Evolutionary conservation across 352 stramenopile species (phyloP), one percentile per base, ranked within the genome.

Genomic region (Phytophthora chlamydospora): DNA sequence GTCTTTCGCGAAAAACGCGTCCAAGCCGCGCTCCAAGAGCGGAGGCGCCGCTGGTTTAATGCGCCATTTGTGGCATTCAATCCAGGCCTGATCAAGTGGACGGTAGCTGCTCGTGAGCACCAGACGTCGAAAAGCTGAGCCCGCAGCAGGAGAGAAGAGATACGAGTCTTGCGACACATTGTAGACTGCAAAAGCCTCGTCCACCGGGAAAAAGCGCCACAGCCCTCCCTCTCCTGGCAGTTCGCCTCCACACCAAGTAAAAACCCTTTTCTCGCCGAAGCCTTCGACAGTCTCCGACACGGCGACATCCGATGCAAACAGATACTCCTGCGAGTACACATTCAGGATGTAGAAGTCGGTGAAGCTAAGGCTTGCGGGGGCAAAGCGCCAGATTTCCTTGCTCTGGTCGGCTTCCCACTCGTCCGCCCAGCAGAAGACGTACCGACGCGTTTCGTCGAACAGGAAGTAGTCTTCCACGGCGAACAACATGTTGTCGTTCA

Each of bases 381-480:
- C 44, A 31, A 73, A 58, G 3, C 51, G 52, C 58, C 64, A 73
- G 48, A 78, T 58, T 16, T 85, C 73, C 34, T 80, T 82, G 39
- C 61, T 60, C 13, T 70, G 49, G 27, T 80, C 68, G 3, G 67
- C 46, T 17, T 65, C 69, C 63, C 66, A 82, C 8, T 57, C 45
- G 12, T 60, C 49, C 0, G 48, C 43, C 75, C 75, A 85, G 19
- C 63, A 72, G 33, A 84, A 85, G 12, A 82, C 59, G 27, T 68
- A 69, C 9, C 73, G 72, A 17, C 71, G 73, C 34, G 68, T 61
- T 42, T 64, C 58, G 10, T 85, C 75, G 39, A 64, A 80, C 3
- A 65, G 29, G 11, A 70, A 68, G 21, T 49, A 51, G n/a, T 58
- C 52, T 13, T 66, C 62, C 1, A 66, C 57, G 2, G 70, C 49